Percentiles rank a stretch among this genome's conserved stretches.
phyloP scores from a whole-genome alignment of 768 basidiomycete genomes.

The Bullera alba region DNA sequence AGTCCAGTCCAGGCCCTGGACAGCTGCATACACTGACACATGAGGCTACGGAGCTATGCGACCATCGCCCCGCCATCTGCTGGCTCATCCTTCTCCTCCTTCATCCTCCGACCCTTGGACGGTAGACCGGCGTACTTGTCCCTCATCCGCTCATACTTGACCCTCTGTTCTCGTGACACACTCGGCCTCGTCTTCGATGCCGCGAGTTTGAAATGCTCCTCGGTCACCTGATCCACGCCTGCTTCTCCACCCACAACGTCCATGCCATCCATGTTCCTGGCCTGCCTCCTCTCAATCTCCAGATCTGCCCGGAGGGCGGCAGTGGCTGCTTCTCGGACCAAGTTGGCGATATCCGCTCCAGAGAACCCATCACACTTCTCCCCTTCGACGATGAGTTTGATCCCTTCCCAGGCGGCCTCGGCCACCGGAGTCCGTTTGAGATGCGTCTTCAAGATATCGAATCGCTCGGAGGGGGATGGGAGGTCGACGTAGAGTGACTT shows the following conservation, averaged over 20 bases:
- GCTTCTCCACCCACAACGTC: conserved; percentile 5
- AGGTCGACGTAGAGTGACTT: conserved; percentile 90
- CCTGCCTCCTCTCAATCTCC: conserved; percentile 61
- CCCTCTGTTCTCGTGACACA: conserved; percentile 70
- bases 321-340: conserved; percentile 85
- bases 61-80: conserved; percentile 5
- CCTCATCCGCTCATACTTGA: conserved; percentile 71
- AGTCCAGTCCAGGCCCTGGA: too few relatives aligned
- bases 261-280: conserved; percentile 45
- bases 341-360: conserved; percentile 80
- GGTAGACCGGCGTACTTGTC: conserved; percentile 74
- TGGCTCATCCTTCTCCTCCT: conserved; percentile 17
- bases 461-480: conserved; percentile 64
- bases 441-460: conserved; percentile 75
- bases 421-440: conserved; percentile 62
- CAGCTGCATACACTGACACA: too few relatives aligned
- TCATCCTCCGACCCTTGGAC: conserved; percentile 35
- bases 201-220: conserved; percentile 66
- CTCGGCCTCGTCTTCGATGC: conserved; percentile 77
- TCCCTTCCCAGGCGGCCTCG: conserved; percentile 37
- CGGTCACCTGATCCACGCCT: conserved; percentile 48
- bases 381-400: conserved; percentile 54
- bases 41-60: too few relatives aligned
- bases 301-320: conserved; percentile 59
- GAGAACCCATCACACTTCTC: conserved; percentile 74